phyloP scores from a whole-genome alignment of 495 filamentous ascomycete genomes.

The Melanomma pulvis-pyrius region DNA sequence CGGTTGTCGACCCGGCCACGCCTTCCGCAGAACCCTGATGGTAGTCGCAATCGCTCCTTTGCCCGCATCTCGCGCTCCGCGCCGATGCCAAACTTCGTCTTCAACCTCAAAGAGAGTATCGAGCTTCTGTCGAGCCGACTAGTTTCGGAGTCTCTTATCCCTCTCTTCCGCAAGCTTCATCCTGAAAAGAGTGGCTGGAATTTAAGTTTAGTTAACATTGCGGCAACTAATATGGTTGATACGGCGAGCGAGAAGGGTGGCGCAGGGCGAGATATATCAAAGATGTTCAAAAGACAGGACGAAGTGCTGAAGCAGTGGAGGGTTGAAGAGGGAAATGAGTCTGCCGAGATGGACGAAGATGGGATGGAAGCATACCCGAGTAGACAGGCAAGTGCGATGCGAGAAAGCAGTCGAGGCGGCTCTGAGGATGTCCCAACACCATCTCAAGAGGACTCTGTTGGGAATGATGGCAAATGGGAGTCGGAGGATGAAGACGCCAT shows the following conservation, averaged over 20 bases:
- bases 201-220: slow-evolving; percentile 80
- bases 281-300: slow-evolving; percentile 59
- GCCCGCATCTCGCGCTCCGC: slow-evolving; percentile 69
- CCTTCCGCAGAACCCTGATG: slow-evolving; percentile 58
- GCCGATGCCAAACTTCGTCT: slow-evolving; percentile 69
- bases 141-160: slow-evolving; percentile 65
- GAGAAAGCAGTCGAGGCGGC: not conserved
- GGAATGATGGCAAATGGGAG: slow-evolving; percentile 47
- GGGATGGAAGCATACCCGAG: not conserved
- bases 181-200: slow-evolving; percentile 72
- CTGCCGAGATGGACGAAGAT: not conserved
- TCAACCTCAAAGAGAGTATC: slow-evolving; percentile 60
- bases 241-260: slow-evolving; percentile 50
- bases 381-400: not conserved
- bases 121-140: slow-evolving; percentile 67
- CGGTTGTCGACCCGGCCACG: slow-evolving; percentile 76
- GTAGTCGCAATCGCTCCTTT: slow-evolving; percentile 53
- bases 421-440: slow-evolving; percentile 32
- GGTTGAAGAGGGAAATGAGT: slow-evolving; percentile 50
- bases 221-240: slow-evolving; percentile 80
- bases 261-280: slow-evolving; percentile 47
- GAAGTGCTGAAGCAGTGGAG: slow-evolving; percentile 66
- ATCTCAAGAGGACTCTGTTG: slow-evolving; percentile 32
- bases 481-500: slow-evolving; percentile 49
- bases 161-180: slow-evolving; percentile 74